Conservation (phyloP, 2,329 filamentous ascomycete genomes). For the Paramyrothecium sp. region DNA sequence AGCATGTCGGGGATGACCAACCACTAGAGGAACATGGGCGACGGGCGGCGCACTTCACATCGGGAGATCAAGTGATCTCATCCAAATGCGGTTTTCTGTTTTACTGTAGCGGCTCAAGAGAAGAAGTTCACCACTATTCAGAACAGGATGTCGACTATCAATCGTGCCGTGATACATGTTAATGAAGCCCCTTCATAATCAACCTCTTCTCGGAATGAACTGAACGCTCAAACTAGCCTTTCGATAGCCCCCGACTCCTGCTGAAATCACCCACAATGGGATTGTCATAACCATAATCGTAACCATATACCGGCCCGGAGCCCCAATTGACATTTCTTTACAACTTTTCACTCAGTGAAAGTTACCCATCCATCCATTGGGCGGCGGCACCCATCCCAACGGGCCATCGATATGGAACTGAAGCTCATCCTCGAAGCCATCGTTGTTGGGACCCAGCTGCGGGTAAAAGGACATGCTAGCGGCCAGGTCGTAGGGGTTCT, state of each 20-base stretch:
- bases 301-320: neutral
- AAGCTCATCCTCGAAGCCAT: conserved; percentile 46
- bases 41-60: conserved; percentile 12
- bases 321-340: neutral
- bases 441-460: conserved; percentile 31
- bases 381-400: conserved; percentile 15
- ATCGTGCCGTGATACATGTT: neutral
- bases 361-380: neutral
- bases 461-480: conserved; percentile 9
- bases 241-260: neutral
- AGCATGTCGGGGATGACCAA: conserved; percentile 24
- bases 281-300: neutral
- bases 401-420: conserved; percentile 41
- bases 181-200: no score
- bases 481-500: conserved; percentile 11
- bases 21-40: conserved; percentile 11
- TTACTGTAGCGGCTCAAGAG: conserved; percentile 11
- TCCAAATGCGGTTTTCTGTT: conserved; percentile 13
- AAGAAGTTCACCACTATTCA: conserved; percentile 12
- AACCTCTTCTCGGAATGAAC: no score
- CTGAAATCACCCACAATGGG: neutral
- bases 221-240: neutral
- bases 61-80: conserved; percentile 32
- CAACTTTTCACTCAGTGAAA: neutral
- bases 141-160: neutral